Evolutionary conservation across 2,329 filamentous ascomycete species (phyloP).

Genomic region (Xylariales sp.): DNA sequence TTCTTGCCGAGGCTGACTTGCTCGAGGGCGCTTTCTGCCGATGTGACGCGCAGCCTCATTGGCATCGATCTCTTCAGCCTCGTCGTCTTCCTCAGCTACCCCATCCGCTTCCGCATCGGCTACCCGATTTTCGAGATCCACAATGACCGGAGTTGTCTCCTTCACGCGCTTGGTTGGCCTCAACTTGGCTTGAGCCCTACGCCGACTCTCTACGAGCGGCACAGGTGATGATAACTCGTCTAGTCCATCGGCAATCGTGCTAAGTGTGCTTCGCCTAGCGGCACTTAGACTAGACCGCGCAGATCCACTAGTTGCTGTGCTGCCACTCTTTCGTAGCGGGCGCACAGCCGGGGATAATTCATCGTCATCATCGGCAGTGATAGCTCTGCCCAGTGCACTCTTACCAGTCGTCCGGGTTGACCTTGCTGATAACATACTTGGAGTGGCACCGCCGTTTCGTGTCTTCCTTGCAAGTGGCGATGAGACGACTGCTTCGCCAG

Average conservation of each 20-base stretch:
- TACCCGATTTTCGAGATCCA: slow-evolving; percentile 19
- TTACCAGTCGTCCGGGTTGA: slow-evolving; percentile 22
- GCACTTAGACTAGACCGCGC: slow-evolving; percentile 20
- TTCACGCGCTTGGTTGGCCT: slow-evolving; percentile 5
- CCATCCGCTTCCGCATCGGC: slow-evolving; percentile 15
- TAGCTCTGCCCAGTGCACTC: slow-evolving; percentile 11
- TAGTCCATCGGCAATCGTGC: slow-evolving; percentile 6
- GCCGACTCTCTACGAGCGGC: slow-evolving; percentile 9
- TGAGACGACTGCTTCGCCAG: slow-evolving; percentile 28
- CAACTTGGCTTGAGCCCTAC: slow-evolving; percentile 8
- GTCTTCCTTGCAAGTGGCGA: slow-evolving; percentile 42
- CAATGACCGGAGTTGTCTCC: slow-evolving; percentile 2
- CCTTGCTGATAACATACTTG: slow-evolving; percentile 22
- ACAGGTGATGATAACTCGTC: slow-evolving; percentile 24
- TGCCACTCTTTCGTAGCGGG: slow-evolving; percentile 17
- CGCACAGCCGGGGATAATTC: slow-evolving; percentile 17
- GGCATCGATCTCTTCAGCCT: slow-evolving; percentile 40
- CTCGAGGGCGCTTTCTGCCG: slow-evolving; percentile 38
- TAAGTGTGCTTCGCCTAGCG: slow-evolving; percentile 16
- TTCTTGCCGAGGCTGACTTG: slow-evolving; percentile 27
- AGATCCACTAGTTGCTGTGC: slow-evolving; percentile 16
- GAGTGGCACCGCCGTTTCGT: slow-evolving; percentile 28
- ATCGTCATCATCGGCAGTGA: slow-evolving; percentile 12
- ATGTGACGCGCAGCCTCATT: slow-evolving; percentile 37
- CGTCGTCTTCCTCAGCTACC: slow-evolving; percentile 17